phyloP scores from a whole-genome alignment of 2,329 filamentous ascomycete species.

The Drechmeria coniospora region DNA sequence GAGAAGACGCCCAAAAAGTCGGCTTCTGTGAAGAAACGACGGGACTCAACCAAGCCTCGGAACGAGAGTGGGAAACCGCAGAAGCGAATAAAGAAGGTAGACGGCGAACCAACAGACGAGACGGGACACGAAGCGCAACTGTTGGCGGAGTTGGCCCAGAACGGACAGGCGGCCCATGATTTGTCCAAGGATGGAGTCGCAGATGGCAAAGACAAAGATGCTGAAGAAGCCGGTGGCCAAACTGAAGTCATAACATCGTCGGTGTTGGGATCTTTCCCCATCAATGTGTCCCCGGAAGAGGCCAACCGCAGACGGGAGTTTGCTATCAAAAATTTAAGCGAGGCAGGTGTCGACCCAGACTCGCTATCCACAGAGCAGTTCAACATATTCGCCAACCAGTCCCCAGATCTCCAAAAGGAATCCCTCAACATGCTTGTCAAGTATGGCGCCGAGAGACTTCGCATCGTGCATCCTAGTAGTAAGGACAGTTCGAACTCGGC shows the following conservation, averaged over 20 bases:
- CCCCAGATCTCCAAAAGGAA: slow-evolving; percentile 36
- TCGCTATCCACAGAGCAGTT: slow-evolving; percentile 41
- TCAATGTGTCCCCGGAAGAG: slow-evolving; percentile 27
- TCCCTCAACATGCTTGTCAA: slow-evolving; percentile 40
- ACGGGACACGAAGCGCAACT: neutral
- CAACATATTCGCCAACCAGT: slow-evolving; percentile 43
- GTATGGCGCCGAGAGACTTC: slow-evolving; percentile 40
- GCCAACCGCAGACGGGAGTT: slow-evolving; percentile 31
- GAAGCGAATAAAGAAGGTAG: slow-evolving; percentile 14
- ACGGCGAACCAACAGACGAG: slow-evolving; percentile 7
- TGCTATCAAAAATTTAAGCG: slow-evolving; percentile 30
- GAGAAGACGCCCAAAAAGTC: slow-evolving; percentile 12
- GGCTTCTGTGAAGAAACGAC: slow-evolving; percentile 14
- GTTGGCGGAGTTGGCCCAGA: neutral
- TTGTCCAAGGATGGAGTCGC: slow-evolving; percentile 2
- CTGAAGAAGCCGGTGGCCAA: no score
- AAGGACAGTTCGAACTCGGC: slow-evolving; percentile 14
- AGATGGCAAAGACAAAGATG: no score
- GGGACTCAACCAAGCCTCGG: slow-evolving; percentile 8
- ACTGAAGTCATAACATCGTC: neutral
- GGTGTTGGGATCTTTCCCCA: slow-evolving; percentile 9
- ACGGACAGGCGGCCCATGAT: slow-evolving; percentile 3
- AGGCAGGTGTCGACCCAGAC: slow-evolving; percentile 32
- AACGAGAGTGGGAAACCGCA: slow-evolving; percentile 11
- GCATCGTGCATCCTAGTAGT: slow-evolving; percentile 38